phyloP scores from a whole-genome alignment of 306 rosid species.

The Dalbergia oliveri region DNA sequence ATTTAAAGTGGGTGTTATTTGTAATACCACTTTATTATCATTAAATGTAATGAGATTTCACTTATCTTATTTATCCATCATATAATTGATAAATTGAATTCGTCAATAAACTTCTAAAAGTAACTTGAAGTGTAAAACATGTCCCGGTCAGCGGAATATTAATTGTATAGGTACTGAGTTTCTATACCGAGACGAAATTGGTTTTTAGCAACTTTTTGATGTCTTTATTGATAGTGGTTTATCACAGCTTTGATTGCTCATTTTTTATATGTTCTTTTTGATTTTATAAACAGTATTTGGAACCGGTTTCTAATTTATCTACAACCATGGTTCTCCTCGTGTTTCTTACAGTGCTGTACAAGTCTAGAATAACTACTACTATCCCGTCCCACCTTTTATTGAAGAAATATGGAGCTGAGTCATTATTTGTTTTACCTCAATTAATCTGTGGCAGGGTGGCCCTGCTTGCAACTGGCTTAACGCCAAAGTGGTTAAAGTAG shows the following conservation, averaged over 20 bases:
- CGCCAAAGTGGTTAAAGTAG: not conserved
- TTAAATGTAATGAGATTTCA: too few species aligned
- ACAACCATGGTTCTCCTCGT: not conserved
- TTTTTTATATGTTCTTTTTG: not conserved
- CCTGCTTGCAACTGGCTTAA: not conserved
- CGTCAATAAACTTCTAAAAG: too few species aligned
- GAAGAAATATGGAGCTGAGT: not conserved
- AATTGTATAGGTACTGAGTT: slow-evolving; percentile 51
- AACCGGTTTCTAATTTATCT: not conserved
- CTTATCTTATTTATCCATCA: too few species aligned
- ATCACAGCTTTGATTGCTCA: slow-evolving; percentile 18
- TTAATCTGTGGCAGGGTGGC: not conserved
- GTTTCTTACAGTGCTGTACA: not conserved
- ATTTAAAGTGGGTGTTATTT: too few species aligned
- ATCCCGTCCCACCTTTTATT: not conserved
- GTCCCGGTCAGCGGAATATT: slow-evolving; percentile 28
- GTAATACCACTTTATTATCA: too few species aligned
- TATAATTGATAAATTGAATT: too few species aligned
- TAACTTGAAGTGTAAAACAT: slow-evolving; percentile 32
- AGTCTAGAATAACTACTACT: not conserved
- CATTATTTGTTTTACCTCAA: not conserved
- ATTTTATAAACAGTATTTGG: not conserved
- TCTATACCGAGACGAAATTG: not conserved
- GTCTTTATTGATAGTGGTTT: not conserved
- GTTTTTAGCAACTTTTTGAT: slow-evolving; percentile 4